Percentiles rank a stretch among this genome's conserved stretches.
phyloP scores from a whole-genome alignment of 2,329 filamentous ascomycete species.

The Colletotrichum caudatum region DNA sequence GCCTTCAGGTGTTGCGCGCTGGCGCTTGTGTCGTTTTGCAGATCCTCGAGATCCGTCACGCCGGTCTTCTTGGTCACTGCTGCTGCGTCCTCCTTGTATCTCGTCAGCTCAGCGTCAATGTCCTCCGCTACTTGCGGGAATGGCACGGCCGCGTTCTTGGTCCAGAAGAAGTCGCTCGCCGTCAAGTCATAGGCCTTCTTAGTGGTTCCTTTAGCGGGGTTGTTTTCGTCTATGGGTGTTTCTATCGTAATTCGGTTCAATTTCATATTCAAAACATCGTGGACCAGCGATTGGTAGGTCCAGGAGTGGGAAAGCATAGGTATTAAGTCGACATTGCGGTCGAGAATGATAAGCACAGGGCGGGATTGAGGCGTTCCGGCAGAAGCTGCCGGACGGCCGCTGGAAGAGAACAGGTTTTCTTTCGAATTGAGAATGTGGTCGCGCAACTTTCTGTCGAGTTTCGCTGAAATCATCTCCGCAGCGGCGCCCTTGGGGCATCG shows the following conservation, averaged over 20 bases:
- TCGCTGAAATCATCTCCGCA: conserved; percentile 93
- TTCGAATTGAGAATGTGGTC: conserved; percentile 98
- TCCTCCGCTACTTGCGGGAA: conserved; percentile 98
- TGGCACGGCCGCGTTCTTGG: conserved; percentile 87
- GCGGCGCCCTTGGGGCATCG: conserved; percentile 92
- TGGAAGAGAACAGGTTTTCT: conserved; percentile 89
- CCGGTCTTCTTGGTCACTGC: conserved; percentile 97
- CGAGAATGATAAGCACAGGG: conserved; percentile 91
- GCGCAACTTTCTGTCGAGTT: conserved; percentile 93
- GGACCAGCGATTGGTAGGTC: conserved; percentile 85
- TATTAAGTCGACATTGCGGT: conserved; percentile 94
- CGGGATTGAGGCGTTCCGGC: conserved; percentile 76
- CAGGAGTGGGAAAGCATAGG: conserved; percentile 98
- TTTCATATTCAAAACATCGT: conserved; percentile 68
- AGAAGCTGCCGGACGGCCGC: conserved; percentile 68
- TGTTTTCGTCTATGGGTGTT: conserved; percentile 80
- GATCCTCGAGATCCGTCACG: conserved; percentile 89
- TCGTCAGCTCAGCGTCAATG: conserved; percentile 91
- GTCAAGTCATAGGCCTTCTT: conserved; percentile 94
- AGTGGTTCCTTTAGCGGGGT: conserved; percentile 78
- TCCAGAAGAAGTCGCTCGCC: conserved; percentile 95
- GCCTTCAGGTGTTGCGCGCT: conserved; percentile 96
- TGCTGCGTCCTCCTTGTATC: conserved; percentile 94
- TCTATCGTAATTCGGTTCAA: conserved; percentile 96
- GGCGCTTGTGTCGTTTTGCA: conserved; percentile 88